Percentiles rank a stretch among this genome's conserved stretches.
These are phyloP conservation scores for Trichophyton rubrum DNA, from an alignment of 2,329 filamentous ascomycete species.

Conservation along the genomic window DNA sequence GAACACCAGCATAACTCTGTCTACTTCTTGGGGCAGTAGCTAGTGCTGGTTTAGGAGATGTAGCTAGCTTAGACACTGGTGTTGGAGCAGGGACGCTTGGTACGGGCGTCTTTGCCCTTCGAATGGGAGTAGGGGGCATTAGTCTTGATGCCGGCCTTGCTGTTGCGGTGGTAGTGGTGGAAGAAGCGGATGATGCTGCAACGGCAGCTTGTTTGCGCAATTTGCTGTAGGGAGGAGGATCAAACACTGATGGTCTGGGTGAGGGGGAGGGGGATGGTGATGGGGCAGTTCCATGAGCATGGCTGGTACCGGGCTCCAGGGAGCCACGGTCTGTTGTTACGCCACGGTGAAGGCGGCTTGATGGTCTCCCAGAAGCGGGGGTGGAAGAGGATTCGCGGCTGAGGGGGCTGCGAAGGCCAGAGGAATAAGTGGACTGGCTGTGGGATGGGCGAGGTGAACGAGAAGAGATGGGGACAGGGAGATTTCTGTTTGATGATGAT, in stretches of 20 bases:
- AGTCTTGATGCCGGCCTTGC: background rate
- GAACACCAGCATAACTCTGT: conserved; percentile 28
- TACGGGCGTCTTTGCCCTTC: background rate
- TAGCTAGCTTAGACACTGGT: background rate
- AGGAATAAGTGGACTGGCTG: conserved; percentile 21
- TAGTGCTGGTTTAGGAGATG: conserved; percentile 8
- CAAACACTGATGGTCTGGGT: conserved; percentile 21
- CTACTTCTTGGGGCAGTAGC: conserved; percentile 25
- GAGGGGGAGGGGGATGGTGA: conserved; percentile 23
- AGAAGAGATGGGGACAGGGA: conserved; percentile 17
- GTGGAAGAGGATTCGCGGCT: conserved; percentile 33
- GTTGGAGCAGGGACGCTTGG: background rate
- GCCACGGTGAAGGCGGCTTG: conserved; percentile 20
- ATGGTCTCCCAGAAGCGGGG: conserved; percentile 24
- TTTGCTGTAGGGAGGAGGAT: conserved; percentile 33
- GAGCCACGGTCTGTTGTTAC: background rate
- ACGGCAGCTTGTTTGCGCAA: conserved; percentile 19
- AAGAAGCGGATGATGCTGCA: background rate
- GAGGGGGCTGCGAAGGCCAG: conserved; percentile 30
- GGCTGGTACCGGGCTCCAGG: conserved; percentile 1
- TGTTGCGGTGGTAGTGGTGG: conserved; percentile 14
- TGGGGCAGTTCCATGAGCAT: conserved; percentile 3
- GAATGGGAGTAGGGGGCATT: conserved; percentile 16
- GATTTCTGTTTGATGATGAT: conserved; percentile 40
- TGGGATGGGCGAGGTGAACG: conserved; percentile 19